Conservation (phyloP, 2,329 filamentous ascomycete genomes). For the Neopestalotiopsis sp. region DNA sequence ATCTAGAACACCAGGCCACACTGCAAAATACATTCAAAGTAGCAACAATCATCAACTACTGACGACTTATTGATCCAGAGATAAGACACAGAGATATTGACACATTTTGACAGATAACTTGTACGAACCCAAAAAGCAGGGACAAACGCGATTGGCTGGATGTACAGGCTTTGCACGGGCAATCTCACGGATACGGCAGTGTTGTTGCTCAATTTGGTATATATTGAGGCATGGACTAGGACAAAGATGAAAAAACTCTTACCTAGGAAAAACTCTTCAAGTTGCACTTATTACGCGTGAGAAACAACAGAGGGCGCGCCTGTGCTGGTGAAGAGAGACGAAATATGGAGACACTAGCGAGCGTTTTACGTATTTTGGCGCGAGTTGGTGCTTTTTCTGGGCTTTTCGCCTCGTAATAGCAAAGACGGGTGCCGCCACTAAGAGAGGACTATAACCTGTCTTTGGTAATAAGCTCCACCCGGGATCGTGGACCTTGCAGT, state of each 20-base stretch:
- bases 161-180: neutral
- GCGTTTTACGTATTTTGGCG: conserved; percentile 4
- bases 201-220: neutral
- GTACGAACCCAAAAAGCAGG: neutral
- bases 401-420: neutral
- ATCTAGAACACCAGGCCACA: neutral
- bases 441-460: neutral
- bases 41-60: neutral
- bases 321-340: neutral
- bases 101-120: neutral
- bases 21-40: neutral
- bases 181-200: neutral
- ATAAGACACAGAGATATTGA: neutral
- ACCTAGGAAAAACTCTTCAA: conserved; percentile 11
- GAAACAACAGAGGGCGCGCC: conserved; percentile 1
- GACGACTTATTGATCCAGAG: neutral
- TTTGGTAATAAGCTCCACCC: neutral
- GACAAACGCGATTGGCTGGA: neutral
- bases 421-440: conserved; percentile 10
- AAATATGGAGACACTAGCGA: conserved; percentile 6
- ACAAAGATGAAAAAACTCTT: neutral
- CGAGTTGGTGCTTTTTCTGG: neutral
- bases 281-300: conserved; percentile 12
- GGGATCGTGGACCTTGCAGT: conserved; percentile 5
- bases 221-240: neutral